Evolutionary conservation across 1,139 yeast genomes (phyloP), one percentile per base, ranked within the genome.

Genomic region (Taiozyma onychis): DNA sequence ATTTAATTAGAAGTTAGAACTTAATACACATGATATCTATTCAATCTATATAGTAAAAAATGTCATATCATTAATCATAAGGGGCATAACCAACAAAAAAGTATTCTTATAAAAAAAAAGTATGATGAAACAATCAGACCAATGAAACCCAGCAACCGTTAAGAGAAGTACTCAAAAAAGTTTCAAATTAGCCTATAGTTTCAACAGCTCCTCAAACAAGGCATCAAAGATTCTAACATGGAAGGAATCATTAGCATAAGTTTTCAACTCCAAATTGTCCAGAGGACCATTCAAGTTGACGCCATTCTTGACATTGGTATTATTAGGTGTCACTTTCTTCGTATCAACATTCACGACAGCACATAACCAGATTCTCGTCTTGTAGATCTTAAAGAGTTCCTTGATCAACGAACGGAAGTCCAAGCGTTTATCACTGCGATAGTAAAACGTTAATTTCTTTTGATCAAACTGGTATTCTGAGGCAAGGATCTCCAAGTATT

Each of bases 401-500:
- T 93, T 86, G 51, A 93, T 95, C 63, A 95, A 77, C 44, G 88
- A 95, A 61, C 99, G 77, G 67, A 93, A 93, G 68, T 93, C 99
- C 54, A 93, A 87, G 60, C 99, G 76, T 63, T 85, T 85, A 58
- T 81, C 81, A 39, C 74, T 69, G 46, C 66, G 63, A 70, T 93
- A 93, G 66, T 90, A 93, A 66, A 93, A 91, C 3, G 96, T 93
- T 64, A 93, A 76, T 70, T 95, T 93, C 63, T 95, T 84, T 61
- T 95, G 84, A 67, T 95, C 99, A 75, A 90, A 89, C 68, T 93
- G 99, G 66, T 89, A 93, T 69, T 93, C 99, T 2, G 96, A 95
- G 65, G 88, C 82, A 39, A 80, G 62, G 11, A 81, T 77, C 42
- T 68, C 69, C 71, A 81, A 50, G 34, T 58, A 57, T 10, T 58